Percentiles rank a stretch among this genome's conserved stretches.
Evolutionary conservation across 495 filamentous ascomycete genomes (phyloP).

Genomic region (Neurospora sp.): DNA sequence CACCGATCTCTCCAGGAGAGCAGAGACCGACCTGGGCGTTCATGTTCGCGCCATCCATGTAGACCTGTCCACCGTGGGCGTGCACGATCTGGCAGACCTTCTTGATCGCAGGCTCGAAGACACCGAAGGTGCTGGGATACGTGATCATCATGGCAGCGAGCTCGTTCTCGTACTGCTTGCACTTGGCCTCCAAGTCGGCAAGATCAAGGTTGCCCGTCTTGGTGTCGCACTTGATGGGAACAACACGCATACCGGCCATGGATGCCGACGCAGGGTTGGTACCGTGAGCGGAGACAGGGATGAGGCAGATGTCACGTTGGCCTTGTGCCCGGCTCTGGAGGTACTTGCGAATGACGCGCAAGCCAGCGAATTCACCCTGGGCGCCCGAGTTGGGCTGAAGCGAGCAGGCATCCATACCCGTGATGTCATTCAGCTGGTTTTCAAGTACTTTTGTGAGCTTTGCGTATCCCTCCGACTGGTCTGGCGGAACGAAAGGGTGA

Average conservation of each 20-base stretch:
- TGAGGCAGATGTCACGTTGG: conserved; percentile 88
- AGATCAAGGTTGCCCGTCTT: conserved; percentile 88
- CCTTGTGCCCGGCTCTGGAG: conserved; percentile 52
- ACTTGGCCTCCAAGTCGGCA: conserved; percentile 75
- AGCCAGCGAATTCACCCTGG: conserved; percentile 90
- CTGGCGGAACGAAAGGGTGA: conserved; percentile 67
- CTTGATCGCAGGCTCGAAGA: conserved; percentile 89
- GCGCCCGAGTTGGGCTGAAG: conserved; percentile 96
- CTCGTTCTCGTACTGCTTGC: conserved; percentile 73
- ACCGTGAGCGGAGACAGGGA: conserved; percentile 93
- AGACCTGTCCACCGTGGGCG: conserved; percentile 83
- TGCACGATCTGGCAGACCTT: conserved; percentile 81
- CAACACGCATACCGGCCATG: conserved; percentile 96
- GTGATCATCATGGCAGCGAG: conserved; percentile 97
- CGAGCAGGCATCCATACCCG: conserved; percentile 82
- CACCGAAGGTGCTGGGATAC: conserved; percentile 93
- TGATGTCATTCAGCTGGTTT: conserved; percentile 71
- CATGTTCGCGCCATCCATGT: conserved; percentile 99
- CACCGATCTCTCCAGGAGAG: conserved; percentile 93
- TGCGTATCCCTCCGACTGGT: conserved; percentile 58
- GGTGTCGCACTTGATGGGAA: conserved; percentile 83
- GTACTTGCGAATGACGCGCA: conserved; percentile 86
- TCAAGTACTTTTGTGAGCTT: conserved; percentile 62
- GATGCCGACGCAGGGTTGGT: conserved; percentile 95
- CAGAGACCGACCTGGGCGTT: conserved; percentile 97